Percentiles rank a stretch among this genome's conserved stretches.
Conservation (phyloP, 495 filamentous ascomycete genomes). For the Daldinia bambusicola region DNA sequence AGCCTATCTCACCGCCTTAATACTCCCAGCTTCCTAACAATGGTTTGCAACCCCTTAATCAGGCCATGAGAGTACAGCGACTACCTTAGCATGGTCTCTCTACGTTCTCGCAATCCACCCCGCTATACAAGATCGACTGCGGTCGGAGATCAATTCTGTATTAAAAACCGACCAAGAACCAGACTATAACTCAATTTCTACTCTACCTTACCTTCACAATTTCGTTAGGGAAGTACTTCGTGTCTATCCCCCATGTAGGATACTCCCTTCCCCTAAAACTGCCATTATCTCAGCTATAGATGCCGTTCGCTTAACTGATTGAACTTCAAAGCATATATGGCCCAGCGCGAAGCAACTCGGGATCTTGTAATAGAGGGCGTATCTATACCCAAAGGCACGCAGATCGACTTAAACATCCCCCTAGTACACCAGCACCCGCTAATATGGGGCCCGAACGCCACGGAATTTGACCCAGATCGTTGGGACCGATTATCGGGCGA, state of each 20-base stretch:
- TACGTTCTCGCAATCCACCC: slow-evolving; percentile 37
- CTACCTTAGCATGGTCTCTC: slow-evolving; percentile 39
- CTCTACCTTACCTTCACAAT: slow-evolving; percentile 52
- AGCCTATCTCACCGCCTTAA: background rate
- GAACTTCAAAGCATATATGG: slow-evolving; percentile 32
- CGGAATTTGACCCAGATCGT: slow-evolving; percentile 48
- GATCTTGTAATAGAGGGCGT: slow-evolving; percentile 46
- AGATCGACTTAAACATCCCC: slow-evolving; percentile 45
- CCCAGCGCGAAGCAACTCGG: slow-evolving; percentile 39
- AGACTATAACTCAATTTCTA: slow-evolving; percentile 49
- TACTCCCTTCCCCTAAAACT: background rate
- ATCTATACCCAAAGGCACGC: slow-evolving; percentile 47
- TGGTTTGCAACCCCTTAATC: background rate
- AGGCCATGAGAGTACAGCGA: slow-evolving; percentile 47
- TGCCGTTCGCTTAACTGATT: background rate
- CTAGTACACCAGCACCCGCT: slow-evolving; percentile 41
- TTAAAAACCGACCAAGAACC: slow-evolving; percentile 40
- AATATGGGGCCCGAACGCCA: slow-evolving; percentile 50
- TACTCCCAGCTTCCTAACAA: background rate
- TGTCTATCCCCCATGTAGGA: slow-evolving; percentile 49
- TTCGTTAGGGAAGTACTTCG: slow-evolving; percentile 55
- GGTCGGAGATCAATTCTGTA: slow-evolving; percentile 42
- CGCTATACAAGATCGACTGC: slow-evolving; percentile 41
- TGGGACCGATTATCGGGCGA: slow-evolving; percentile 43
- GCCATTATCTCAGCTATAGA: background rate